Evolutionary conservation across 441 rosid species (phyloP).

Genomic region (Eutrema salsugineum): DNA sequence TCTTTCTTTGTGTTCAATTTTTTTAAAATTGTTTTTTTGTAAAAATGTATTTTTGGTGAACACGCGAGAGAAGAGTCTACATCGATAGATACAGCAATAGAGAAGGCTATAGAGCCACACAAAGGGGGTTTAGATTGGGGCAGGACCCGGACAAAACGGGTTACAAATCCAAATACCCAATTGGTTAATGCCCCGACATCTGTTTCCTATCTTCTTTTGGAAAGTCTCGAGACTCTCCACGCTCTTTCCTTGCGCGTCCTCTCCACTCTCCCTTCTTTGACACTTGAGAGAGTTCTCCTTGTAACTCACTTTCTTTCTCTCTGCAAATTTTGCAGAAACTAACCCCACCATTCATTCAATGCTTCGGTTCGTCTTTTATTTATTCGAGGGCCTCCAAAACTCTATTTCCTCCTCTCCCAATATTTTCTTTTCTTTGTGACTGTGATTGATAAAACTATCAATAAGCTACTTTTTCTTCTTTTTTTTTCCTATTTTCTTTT

Average conservation of each 20-base stretch:
- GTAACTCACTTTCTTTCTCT: neutral
- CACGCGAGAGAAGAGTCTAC: constrained; percentile 31
- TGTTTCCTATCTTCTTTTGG: constrained; percentile 35
- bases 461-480: neutral
- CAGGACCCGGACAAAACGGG: constrained; percentile 74
- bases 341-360: constrained; percentile 27
- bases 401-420: constrained; percentile 9
- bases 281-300: neutral
- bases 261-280: constrained; percentile 11
- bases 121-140: constrained; percentile 3
- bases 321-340: neutral
- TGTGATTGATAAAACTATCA: constrained; percentile 16
- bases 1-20: no score
- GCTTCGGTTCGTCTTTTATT: constrained; percentile 13
- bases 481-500: neutral
- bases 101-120: neutral
- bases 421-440: neutral
- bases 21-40: neutral
- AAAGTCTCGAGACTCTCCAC: constrained; percentile 11
- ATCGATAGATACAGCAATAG: constrained; percentile 20
- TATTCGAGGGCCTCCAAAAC: neutral
- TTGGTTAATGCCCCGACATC: constrained; percentile 27
- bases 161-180: constrained; percentile 43
- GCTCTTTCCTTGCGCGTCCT: constrained; percentile 11
- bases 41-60: neutral